Evolutionary conservation across 768 basidiomycete species (phyloP), one percentile per base, ranked within the genome.

Genomic region (Amanita polypyramis): DNA sequence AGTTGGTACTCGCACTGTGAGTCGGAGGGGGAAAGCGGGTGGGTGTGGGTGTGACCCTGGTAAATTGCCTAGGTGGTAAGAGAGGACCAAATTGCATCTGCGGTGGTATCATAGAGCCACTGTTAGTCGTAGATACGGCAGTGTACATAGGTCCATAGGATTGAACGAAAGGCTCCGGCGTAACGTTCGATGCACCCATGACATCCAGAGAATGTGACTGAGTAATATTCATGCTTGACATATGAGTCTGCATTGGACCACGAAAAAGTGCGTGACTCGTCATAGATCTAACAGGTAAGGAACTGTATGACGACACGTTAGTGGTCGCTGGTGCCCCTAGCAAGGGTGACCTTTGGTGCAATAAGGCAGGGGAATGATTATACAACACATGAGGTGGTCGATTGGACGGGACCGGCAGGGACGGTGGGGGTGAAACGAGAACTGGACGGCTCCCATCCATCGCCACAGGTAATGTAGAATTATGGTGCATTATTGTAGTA

Each of bases 171-270:
- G 46, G 43, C 47, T 47, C 52, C 23, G 56, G 51, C 10, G 49
- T 45, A 23, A 52, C 49, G 12, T 59, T 60, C 43, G 64, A 51
- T 39, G 64, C 63, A 53, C 71, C 70, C 56, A 77, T 67, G 38
- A 72, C 54, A 19, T 65, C 58, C 38, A 73, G 65, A 33, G 79
- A 58, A 45, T 79, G 76, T 29, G 62, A 67, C 50, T 79, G 77
- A 48, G 67, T 70, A 68, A 81, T 68, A 52, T 70, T 79, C 47
- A 67, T 65, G 42, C 70, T 73, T 23, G 64, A 66, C 32, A 60
- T 52, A 21, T 54, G 45, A 39, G 61, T 54, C 47, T 66, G 65
- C 45, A 64, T 55, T 32, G 62, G 54, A 43, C 52, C 47, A n/a
- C 65, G 65, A 47, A 68, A 70, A 42, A 63, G 62, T 19, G 69